phyloP scores from a whole-genome alignment of 2,329 filamentous ascomycete species.

The Pseudocercospora crystallina region DNA sequence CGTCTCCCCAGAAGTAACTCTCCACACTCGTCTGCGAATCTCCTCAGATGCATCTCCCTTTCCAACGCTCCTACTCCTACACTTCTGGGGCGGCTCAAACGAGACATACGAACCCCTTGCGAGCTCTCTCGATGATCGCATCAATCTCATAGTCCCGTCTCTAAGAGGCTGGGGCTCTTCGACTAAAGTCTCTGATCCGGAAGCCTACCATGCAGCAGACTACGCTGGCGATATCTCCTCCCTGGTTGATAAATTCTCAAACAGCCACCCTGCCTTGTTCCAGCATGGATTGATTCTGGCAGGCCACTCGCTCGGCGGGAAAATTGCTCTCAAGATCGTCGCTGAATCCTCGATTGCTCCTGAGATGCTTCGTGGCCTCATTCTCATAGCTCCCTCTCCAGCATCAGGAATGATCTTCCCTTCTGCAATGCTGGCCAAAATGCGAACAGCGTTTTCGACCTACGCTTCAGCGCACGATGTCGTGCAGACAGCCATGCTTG shows the following conservation, averaged over 20 bases:
- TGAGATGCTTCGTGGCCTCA: background rate
- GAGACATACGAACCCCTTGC: no score
- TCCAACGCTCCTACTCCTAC: background rate
- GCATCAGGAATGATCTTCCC: background rate
- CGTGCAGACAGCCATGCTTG: background rate
- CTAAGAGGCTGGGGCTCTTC: background rate
- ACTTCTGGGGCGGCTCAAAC: background rate
- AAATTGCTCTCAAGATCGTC: background rate
- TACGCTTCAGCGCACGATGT: background rate
- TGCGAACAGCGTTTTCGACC: background rate
- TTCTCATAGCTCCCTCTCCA: background rate
- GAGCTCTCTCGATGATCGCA: background rate
- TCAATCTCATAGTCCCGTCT: background rate
- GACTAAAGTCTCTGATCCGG: background rate
- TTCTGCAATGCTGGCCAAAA: background rate
- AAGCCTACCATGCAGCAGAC: background rate
- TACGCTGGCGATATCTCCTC: background rate
- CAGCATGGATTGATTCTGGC: background rate
- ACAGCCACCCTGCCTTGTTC: background rate
- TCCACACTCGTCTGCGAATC: no score
- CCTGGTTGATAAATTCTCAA: background rate
- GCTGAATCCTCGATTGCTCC: background rate
- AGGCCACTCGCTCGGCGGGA: background rate
- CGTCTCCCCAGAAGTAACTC: no score
- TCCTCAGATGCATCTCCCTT: no score